Evolutionary conservation across 352 stramenopile genomes (phyloP).

Genomic region (Elongisporangium anandrum): DNA sequence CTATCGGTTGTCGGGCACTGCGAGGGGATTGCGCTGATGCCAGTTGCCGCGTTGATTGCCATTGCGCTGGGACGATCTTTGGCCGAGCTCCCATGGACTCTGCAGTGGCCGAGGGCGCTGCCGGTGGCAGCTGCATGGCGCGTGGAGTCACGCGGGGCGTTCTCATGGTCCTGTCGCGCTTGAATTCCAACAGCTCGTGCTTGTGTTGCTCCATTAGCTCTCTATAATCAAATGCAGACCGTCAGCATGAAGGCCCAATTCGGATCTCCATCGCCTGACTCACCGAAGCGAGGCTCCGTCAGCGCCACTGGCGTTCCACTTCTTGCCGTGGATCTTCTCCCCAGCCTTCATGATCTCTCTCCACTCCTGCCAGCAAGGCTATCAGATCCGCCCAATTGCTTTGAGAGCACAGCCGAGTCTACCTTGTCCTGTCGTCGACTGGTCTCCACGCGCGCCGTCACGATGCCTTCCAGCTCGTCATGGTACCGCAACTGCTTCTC

Average conservation of each 20-base stretch:
- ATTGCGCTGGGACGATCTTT: conserved; percentile 33
- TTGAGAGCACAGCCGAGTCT: no score
- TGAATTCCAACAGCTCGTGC: conserved; percentile 64
- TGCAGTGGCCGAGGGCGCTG: conserved; percentile 11
- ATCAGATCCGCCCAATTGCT: no score
- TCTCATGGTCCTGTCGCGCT: conserved; percentile 18
- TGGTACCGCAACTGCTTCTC: conserved; percentile 59
- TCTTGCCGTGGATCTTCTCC: conserved; percentile 55
- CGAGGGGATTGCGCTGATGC: conserved; percentile 13
- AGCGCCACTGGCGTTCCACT: conserved; percentile 33
- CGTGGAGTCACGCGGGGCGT: conserved; percentile 13
- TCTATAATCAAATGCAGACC: conserved; percentile 10
- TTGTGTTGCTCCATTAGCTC: conserved; percentile 73
- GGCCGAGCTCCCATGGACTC: conserved; percentile 5
- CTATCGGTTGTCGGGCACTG: neutral
- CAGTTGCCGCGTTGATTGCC: conserved; percentile 52
- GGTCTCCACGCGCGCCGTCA: conserved; percentile 51
- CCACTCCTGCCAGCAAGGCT: conserved; percentile 39
- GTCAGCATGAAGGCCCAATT: neutral
- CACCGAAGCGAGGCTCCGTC: conserved; percentile 44
- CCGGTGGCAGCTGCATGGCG: conserved; percentile 13
- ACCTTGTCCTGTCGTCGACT: conserved; percentile 45
- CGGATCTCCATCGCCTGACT: neutral
- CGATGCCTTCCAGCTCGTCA: conserved; percentile 60
- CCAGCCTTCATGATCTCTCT: conserved; percentile 57